phyloP scores from a whole-genome alignment of 2,329 filamentous ascomycete genomes.

The Aspergillus udagawae region DNA sequence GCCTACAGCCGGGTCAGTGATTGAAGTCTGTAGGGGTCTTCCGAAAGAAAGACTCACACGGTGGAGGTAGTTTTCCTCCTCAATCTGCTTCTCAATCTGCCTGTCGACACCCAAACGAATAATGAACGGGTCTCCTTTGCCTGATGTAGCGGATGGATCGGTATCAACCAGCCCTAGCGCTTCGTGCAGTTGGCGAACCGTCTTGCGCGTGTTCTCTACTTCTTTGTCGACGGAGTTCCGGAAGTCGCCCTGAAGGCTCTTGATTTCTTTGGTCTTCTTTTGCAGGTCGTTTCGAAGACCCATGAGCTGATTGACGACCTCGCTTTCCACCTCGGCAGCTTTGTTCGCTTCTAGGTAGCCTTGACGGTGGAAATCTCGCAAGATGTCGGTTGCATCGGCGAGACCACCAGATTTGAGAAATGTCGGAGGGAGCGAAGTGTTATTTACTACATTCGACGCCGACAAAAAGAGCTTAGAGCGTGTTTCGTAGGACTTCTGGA shows the following conservation, averaged over 20 bases:
- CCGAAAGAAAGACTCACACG: slow-evolving; percentile 54
- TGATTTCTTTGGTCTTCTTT: slow-evolving; percentile 98
- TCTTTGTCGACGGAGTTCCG: slow-evolving; percentile 96
- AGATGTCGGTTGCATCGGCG: slow-evolving; percentile 75
- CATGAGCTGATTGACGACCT: slow-evolving; percentile 82
- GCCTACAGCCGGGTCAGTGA: slow-evolving; percentile 52
- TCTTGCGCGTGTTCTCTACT: slow-evolving; percentile 76
- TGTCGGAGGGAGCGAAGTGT: slow-evolving; percentile 66
- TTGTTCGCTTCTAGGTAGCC: slow-evolving; percentile 78
- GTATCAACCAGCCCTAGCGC: slow-evolving; percentile 73
- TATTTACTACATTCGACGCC: slow-evolving; percentile 78
- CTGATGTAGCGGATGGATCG: slow-evolving; percentile 69
- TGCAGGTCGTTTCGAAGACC: slow-evolving; percentile 82
- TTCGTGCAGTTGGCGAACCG: slow-evolving; percentile 77
- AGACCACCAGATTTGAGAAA: slow-evolving; percentile 82
- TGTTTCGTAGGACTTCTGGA: slow-evolving; percentile 83
- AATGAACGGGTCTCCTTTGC: slow-evolving; percentile 90
- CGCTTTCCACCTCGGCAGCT: slow-evolving; percentile 82
- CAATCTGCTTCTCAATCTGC: slow-evolving; percentile 86
- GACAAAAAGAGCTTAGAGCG: slow-evolving; percentile 78
- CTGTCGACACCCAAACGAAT: slow-evolving; percentile 80
- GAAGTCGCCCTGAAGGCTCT: slow-evolving; percentile 87
- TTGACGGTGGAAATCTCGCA: slow-evolving; percentile 78
- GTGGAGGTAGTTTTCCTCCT: slow-evolving; percentile 96
- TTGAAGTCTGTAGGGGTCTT: not conserved